These are phyloP conservation scores for Eucalyptus pauciflora DNA, from an alignment of 345 rosid genomes.

Conservation along the genomic window DNA sequence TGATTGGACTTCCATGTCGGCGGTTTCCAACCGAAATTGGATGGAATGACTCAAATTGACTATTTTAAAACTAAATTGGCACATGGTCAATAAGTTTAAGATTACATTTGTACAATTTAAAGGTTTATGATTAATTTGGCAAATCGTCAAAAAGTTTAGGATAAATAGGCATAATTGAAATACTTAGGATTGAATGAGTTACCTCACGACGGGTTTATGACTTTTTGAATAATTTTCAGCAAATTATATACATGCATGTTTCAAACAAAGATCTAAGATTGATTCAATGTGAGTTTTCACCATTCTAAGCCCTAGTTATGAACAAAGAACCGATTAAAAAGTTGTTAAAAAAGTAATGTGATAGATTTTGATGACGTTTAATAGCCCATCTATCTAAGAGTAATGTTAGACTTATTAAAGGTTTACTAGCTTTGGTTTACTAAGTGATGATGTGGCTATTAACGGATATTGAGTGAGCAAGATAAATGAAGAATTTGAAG, in stretches of 20 bases:
- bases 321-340: neutral
- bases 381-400: neutral
- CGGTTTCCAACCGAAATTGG: too few species aligned
- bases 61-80: too few species aligned
- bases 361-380: neutral
- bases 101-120: too few species aligned
- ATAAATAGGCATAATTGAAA: too few species aligned
- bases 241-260: too few species aligned
- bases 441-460: neutral
- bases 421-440: neutral
- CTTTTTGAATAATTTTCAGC: too few species aligned
- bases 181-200: rapidly evolving
- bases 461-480: neutral
- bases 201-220: neutral
- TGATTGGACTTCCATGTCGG: rapidly evolving
- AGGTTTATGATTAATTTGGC: too few species aligned
- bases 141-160: too few species aligned
- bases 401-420: neutral
- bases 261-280: neutral
- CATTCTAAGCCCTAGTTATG: neutral
- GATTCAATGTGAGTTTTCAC: neutral
- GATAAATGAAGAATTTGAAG: neutral
- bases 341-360: neutral
- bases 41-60: too few species aligned
- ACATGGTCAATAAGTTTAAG: too few species aligned